These are phyloP conservation scores for Salix exigua DNA, from an alignment of 345 rosid species.

Conservation along the genomic window DNA sequence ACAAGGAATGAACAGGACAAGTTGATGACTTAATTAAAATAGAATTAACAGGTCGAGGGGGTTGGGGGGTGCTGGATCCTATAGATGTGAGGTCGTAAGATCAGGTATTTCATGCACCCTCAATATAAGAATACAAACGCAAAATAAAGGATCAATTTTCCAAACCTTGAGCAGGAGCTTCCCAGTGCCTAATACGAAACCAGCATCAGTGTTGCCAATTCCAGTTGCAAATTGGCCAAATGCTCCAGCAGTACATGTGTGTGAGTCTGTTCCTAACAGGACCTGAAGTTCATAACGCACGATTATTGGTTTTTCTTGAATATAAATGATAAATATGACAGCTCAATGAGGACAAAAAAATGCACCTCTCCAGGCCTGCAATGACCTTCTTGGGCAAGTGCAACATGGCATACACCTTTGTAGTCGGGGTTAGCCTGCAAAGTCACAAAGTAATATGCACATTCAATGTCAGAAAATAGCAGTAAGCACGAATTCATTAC, in stretches of 20 bases:
- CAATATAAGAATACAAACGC: neutral
- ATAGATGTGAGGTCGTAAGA: neutral
- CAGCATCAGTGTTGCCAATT: constrained; percentile 98
- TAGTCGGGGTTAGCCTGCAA: constrained; percentile 91
- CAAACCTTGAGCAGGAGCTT: constrained; percentile 88
- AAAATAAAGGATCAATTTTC: neutral
- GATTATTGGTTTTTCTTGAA: neutral
- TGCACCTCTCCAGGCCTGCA: constrained; percentile 97
- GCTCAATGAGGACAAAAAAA: neutral
- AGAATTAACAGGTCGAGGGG: neutral
- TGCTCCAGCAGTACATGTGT: constrained; percentile 98
- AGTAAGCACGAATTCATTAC: neutral
- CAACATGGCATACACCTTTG: constrained; percentile 97
- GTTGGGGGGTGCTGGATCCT: neutral
- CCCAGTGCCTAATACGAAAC: constrained; percentile 90
- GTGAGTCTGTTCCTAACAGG: constrained; percentile 88
- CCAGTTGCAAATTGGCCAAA: constrained; percentile 99
- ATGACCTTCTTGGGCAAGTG: constrained; percentile 99
- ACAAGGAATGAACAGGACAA: neutral
- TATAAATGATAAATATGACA: neutral
- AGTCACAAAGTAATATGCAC: constrained; percentile 8
- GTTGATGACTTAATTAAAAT: neutral
- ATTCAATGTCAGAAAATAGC: constrained; percentile 1
- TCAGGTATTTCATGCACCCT: neutral
- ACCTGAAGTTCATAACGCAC: constrained; percentile 49